A percentile compares a stretch with the other conserved stretches of the same genome.
Evolutionary conservation across 371 early-diverging fungal genomes (phyloP).

Genomic region (Haplosporangium sp.): DNA sequence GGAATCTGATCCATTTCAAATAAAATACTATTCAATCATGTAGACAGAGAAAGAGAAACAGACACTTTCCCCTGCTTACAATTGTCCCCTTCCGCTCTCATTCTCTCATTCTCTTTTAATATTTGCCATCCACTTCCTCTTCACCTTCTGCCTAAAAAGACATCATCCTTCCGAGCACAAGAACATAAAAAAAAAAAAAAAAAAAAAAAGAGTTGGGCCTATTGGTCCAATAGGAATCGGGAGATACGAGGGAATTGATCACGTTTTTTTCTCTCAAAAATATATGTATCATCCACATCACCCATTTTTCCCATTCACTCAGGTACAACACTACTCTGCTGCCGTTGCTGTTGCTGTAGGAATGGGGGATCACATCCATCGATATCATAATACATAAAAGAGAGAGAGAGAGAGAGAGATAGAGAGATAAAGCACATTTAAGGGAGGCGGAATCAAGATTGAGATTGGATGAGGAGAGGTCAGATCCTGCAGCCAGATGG

Average conservation of each 20-base stretch:
- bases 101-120: not conserved
- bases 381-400: too few relatives aligned
- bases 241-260: not conserved
- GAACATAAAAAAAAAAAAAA: not conserved
- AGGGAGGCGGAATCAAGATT: not conserved
- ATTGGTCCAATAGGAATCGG: not conserved
- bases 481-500: not conserved
- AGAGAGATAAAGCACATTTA: too few relatives aligned
- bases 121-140: not conserved
- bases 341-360: too few relatives aligned
- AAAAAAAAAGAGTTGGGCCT: not conserved
- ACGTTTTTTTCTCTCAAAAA: not conserved
- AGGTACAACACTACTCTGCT: too few relatives aligned
- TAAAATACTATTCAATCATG: too few relatives aligned
- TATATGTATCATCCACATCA: not conserved
- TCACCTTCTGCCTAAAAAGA: not conserved
- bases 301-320: too few relatives aligned
- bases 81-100: too few relatives aligned
- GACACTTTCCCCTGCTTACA: too few relatives aligned
- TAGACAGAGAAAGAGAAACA: too few relatives aligned
- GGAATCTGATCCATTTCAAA: not conserved
- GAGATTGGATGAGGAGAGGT: not conserved
- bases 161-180: not conserved
- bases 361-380: too few relatives aligned
- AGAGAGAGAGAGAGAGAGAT: too few relatives aligned